Evolutionary conservation across 1,284 basidiomycete genomes (phyloP).

Genomic region (Pterulicium gracile): DNA sequence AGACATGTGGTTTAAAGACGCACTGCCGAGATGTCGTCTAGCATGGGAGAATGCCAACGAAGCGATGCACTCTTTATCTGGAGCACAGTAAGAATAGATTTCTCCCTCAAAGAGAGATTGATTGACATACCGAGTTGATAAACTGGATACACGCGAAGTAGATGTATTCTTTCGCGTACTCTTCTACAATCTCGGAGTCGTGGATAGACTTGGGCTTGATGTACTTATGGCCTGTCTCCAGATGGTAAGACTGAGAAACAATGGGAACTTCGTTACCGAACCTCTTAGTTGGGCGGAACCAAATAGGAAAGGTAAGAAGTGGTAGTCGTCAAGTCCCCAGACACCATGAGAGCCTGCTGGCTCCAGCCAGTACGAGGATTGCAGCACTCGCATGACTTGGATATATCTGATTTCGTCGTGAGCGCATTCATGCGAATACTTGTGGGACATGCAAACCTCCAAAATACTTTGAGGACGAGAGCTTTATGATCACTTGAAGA

Average conservation of each 20-base stretch:
- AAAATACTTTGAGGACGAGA: slow-evolving; percentile 83
- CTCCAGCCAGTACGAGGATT: slow-evolving; percentile 95
- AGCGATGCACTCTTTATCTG: slow-evolving; percentile 94
- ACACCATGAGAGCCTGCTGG: slow-evolving; percentile 97
- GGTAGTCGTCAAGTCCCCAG: slow-evolving; percentile 98
- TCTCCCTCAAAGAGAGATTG: background rate
- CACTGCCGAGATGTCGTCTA: slow-evolving; percentile 94
- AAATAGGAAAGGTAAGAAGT: slow-evolving; percentile 92
- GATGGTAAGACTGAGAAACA: slow-evolving; percentile 3
- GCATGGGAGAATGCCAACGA: slow-evolving; percentile 98
- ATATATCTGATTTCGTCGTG: slow-evolving; percentile 85
- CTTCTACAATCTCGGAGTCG: slow-evolving; percentile 86
- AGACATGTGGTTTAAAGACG: slow-evolving; percentile 12
- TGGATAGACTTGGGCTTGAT: slow-evolving; percentile 91
- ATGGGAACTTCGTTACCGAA: slow-evolving; percentile 18
- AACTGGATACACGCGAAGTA: slow-evolving; percentile 95
- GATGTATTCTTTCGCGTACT: slow-evolving; percentile 90
- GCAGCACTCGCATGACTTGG: slow-evolving; percentile 81
- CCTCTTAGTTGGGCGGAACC: slow-evolving; percentile 79
- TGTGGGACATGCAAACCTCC: slow-evolving; percentile 45
- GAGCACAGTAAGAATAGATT: background rate
- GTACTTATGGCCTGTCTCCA: slow-evolving; percentile 79
- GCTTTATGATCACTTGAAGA: slow-evolving; percentile 59
- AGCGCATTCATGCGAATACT: slow-evolving; percentile 1
- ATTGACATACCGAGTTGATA: slow-evolving; percentile 79